Percentiles rank a stretch among this genome's conserved stretches.
Conservation (phyloP, 352 stramenopile species). For the Phytophthora capsici region DNA sequence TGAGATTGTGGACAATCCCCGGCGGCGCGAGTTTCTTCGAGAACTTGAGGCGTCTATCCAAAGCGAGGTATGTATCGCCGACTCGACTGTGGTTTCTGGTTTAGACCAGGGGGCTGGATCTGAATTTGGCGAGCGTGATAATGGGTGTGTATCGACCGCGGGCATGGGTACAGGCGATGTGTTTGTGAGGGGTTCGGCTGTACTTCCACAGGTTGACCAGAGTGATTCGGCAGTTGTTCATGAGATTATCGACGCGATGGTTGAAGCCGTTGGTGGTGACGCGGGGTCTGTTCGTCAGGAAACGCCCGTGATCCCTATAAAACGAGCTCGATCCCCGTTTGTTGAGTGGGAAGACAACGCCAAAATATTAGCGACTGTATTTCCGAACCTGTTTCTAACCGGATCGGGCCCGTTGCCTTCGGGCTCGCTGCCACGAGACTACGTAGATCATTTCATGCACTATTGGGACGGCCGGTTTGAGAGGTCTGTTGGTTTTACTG, state of each 20-base stretch:
- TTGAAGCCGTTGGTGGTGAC: neutral
- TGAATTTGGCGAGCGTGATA: neutral
- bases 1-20: neutral
- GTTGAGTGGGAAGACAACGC: conserved; percentile 24
- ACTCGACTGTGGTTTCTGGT: neutral
- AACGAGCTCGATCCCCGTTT: neutral
- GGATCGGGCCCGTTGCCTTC: no score
- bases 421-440: neutral
- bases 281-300: neutral
- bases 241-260: conserved; percentile 5
- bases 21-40: neutral
- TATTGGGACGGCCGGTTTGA: conserved; percentile 27
- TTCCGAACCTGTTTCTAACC: conserved; percentile 22
- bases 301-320: conserved; percentile 2
- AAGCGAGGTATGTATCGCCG: neutral
- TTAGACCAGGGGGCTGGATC: neutral
- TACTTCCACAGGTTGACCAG: neutral
- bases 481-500: neutral
- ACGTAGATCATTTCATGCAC: conserved; percentile 10
- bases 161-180: neutral
- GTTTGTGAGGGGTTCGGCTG: neutral
- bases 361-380: conserved; percentile 10
- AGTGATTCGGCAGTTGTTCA: neutral
- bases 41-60: neutral
- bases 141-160: no score